Conservation (phyloP, 2,329 filamentous ascomycete species). For the Cladobotryum protrusum region DNA sequence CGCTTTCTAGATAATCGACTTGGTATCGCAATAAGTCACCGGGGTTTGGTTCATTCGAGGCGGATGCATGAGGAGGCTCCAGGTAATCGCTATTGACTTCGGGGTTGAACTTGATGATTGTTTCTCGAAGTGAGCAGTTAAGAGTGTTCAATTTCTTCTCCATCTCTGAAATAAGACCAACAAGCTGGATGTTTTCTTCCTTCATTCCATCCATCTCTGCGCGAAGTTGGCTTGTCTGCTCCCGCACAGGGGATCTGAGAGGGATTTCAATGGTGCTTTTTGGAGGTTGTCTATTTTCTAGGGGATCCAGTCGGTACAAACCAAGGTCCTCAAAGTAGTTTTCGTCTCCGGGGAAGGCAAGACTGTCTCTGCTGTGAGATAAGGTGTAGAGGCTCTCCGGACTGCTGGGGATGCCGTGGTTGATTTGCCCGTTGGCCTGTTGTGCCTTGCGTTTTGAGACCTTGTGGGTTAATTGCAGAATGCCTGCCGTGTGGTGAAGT, state of each 20-base stretch:
- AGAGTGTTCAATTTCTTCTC: conserved; percentile 56
- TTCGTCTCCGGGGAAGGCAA: conserved; percentile 48
- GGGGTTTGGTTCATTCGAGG: conserved; percentile 29
- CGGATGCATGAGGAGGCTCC: conserved; percentile 32
- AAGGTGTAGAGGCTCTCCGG: conserved; percentile 72
- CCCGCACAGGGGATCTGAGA: conserved; percentile 50
- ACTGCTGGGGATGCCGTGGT: conserved; percentile 62
- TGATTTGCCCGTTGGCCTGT: conserved; percentile 34
- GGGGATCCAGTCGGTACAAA: conserved; percentile 62
- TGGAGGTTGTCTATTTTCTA: conserved; percentile 20
- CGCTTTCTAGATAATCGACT: conserved; percentile 65
- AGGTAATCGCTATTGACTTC: conserved; percentile 42
- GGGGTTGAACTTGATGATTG: conserved; percentile 60
- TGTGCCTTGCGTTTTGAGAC: conserved; percentile 54
- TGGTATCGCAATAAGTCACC: conserved; percentile 48
- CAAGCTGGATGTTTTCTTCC: conserved; percentile 39
- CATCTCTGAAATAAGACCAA: conserved; percentile 9
- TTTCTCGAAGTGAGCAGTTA: conserved; percentile 59
- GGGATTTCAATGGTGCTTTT: conserved; percentile 50
- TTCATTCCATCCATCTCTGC: conserved; percentile 41
- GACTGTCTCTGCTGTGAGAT: conserved; percentile 53
- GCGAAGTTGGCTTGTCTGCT: conserved; percentile 45
- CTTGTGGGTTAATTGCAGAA: conserved; percentile 84
- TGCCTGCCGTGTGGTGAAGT: conserved; percentile 84
- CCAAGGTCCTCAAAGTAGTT: conserved; percentile 72